Percentiles rank a stretch among this genome's conserved stretches.
Evolutionary conservation across 768 basidiomycete species (phyloP).

Genomic region (Lactarius sanguifluus): DNA sequence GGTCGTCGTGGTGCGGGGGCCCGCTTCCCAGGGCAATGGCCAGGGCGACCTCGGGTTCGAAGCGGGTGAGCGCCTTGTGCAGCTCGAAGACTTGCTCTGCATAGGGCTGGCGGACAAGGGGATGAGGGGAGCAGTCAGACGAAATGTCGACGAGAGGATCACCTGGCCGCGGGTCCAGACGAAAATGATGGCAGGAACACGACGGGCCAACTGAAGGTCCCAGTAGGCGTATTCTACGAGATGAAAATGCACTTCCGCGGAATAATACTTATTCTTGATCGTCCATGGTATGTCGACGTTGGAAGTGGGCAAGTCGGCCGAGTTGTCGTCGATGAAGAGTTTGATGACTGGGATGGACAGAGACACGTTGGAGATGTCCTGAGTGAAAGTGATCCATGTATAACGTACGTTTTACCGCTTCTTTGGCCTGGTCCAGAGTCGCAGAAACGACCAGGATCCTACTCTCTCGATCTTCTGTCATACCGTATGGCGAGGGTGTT

Average conservation of each 20-base stretch:
- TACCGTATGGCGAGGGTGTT: background rate
- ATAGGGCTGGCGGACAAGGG: constrained; percentile 47
- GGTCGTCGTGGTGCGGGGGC: constrained; percentile 32
- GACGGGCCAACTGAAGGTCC: constrained; percentile 41
- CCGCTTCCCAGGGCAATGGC: constrained; percentile 54
- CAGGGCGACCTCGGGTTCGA: constrained; percentile 69
- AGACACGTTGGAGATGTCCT: constrained; percentile 12
- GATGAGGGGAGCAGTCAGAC: constrained; percentile 12
- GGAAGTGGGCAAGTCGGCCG: constrained; percentile 13
- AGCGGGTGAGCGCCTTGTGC: constrained; percentile 46
- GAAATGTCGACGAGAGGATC: constrained; percentile 15
- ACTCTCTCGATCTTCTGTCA: constrained; percentile 18
- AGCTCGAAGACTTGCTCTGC: constrained; percentile 54
- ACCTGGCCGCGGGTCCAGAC: constrained; percentile 72
- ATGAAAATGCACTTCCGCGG: constrained; percentile 70
- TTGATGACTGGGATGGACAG: constrained; percentile 32
- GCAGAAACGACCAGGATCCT: constrained; percentile 34
- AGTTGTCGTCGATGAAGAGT: constrained; percentile 27
- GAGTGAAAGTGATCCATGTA: background rate
- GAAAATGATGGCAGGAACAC: constrained; percentile 70
- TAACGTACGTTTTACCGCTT: constrained; percentile 34
- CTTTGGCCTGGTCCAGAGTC: constrained; percentile 30
- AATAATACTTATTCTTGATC: constrained; percentile 79
- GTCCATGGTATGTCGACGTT: constrained; percentile 60
- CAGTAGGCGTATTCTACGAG: constrained; percentile 48